Percentiles rank a stretch among this genome's conserved stretches.
Evolutionary conservation across 2,329 filamentous ascomycete genomes (phyloP).

Genomic region (Didymella sp.): DNA sequence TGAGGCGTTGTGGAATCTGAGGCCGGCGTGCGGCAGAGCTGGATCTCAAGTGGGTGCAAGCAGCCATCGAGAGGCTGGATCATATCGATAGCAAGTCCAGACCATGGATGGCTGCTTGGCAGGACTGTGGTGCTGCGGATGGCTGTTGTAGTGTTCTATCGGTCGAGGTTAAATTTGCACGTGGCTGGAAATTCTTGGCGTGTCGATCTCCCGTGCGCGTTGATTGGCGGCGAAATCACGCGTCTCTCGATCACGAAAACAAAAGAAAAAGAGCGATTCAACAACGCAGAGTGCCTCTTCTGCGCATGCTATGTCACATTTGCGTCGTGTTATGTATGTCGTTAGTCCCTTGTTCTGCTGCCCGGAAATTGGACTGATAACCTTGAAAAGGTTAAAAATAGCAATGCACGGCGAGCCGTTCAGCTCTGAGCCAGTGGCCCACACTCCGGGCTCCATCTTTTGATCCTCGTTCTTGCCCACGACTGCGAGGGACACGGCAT

Average conservation of each 20-base stretch:
- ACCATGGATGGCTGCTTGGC: neutral
- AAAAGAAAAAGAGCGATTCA: neutral
- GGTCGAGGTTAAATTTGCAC: slow-evolving; percentile 1
- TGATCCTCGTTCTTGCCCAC: no score
- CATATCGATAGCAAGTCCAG: neutral
- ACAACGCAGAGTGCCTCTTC: neutral
- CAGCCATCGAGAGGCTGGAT: neutral
- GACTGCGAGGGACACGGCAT: no score
- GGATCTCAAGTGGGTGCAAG: neutral
- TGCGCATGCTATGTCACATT: neutral
- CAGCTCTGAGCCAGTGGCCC: neutral
- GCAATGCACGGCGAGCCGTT: neutral
- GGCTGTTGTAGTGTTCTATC: neutral
- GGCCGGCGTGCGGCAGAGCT: neutral
- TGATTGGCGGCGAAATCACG: neutral
- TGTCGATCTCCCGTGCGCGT: neutral
- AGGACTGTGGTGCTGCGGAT: neutral
- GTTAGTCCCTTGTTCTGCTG: neutral
- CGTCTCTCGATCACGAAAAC: neutral
- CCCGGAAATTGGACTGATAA: neutral
- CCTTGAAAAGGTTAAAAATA: neutral
- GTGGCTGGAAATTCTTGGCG: neutral
- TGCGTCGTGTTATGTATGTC: no score
- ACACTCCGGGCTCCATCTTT: neutral
- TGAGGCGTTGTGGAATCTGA: neutral